Evolutionary conservation across 2,329 filamentous ascomycete genomes (phyloP).

Genomic region (Bretziella fagacearum): DNA sequence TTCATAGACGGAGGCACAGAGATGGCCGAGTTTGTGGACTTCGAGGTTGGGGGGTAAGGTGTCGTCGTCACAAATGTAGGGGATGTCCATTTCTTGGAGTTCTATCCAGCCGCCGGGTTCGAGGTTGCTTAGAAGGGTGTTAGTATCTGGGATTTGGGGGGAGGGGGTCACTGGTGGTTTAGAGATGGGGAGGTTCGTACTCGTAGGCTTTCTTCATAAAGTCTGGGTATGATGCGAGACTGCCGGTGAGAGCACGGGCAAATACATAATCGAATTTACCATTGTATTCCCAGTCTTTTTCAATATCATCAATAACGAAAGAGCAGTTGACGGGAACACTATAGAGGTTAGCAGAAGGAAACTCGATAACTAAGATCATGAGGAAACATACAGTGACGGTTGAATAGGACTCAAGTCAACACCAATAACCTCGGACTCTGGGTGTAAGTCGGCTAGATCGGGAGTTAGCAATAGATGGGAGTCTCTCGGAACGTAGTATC

Average conservation of each 20-base stretch:
- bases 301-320: not conserved
- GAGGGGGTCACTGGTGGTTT: not conserved
- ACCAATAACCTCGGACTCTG: slow-evolving; percentile 20
- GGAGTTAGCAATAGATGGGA: not conserved
- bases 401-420: slow-evolving; percentile 28
- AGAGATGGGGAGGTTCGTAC: too few relatives aligned
- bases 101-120: slow-evolving; percentile 30
- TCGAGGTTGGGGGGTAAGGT: slow-evolving; percentile 18
- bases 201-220: not conserved
- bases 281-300: not conserved
- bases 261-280: slow-evolving; percentile 36
- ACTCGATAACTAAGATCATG: not conserved
- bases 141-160: not conserved
- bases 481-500: not conserved
- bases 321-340: not conserved
- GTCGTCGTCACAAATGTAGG: slow-evolving; percentile 26
- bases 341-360: not conserved
- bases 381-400: slow-evolving; percentile 20
- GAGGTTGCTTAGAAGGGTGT: slow-evolving; percentile 27
- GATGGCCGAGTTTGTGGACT: not conserved
- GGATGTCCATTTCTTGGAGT: slow-evolving; percentile 27
- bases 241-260: slow-evolving; percentile 35
- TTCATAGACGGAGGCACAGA: not conserved
- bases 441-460: not conserved
- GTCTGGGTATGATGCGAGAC: slow-evolving; percentile 32